Percentiles rank a stretch among this genome's conserved stretches.
phyloP scores from a whole-genome alignment of 2,329 filamentous ascomycete genomes.

The Cucurbitaria berberidis region DNA sequence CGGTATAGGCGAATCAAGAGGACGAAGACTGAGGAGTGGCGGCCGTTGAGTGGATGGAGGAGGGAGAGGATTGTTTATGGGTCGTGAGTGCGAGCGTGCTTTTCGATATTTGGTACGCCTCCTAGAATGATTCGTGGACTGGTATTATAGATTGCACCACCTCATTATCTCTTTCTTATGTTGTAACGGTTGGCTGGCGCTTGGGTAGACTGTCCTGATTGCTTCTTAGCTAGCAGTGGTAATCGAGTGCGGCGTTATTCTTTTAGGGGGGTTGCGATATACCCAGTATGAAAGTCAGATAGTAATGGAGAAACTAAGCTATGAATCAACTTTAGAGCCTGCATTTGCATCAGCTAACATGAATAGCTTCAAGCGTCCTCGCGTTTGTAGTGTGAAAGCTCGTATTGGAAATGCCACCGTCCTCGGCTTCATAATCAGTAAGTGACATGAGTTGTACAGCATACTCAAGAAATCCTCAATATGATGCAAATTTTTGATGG shows the following conservation, averaged over 20 bases:
- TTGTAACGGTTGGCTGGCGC: background rate
- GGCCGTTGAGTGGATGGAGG: constrained; percentile 35
- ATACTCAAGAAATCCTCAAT: too few relatives aligned
- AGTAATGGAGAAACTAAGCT: background rate
- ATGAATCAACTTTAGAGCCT: too few relatives aligned
- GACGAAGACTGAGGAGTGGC: constrained; percentile 40
- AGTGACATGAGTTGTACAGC: too few relatives aligned
- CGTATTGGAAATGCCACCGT: too few relatives aligned
- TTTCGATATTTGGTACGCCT: background rate
- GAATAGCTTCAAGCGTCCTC: too few relatives aligned
- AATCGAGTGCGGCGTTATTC: background rate
- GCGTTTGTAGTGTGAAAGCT: too few relatives aligned
- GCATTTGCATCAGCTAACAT: too few relatives aligned
- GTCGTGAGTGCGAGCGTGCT: background rate
- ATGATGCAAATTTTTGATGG: too few relatives aligned
- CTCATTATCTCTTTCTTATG: background rate
- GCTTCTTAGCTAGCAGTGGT: background rate
- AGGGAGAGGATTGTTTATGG: constrained; percentile 12
- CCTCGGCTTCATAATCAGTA: too few relatives aligned
- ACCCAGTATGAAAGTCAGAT: background rate
- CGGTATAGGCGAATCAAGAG: constrained; percentile 34
- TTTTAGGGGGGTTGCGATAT: background rate
- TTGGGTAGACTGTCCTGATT: background rate
- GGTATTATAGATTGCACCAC: background rate
- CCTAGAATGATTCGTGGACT: background rate